phyloP scores from a whole-genome alignment of 108 stramenopile genomes.

The Schizochytrium sp. region DNA sequence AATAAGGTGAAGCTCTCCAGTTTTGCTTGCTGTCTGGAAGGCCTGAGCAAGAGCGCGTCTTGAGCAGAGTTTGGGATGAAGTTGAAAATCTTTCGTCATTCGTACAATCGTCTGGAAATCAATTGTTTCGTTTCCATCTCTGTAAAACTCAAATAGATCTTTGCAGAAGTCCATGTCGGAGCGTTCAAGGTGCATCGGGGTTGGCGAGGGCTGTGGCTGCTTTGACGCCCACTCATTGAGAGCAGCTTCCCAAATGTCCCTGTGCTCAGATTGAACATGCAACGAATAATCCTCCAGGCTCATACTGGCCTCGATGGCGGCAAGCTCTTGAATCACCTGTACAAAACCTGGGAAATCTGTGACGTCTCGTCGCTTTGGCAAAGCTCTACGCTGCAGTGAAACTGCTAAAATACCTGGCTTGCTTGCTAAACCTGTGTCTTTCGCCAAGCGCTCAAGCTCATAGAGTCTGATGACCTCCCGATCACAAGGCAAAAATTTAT shows the following conservation, averaged over 20 bases:
- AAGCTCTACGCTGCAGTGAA: not conserved
- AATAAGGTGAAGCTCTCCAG: not conserved
- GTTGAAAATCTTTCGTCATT: not conserved
- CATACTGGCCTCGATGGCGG: not conserved
- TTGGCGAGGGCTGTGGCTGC: not conserved
- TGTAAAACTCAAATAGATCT: constrained; percentile 9
- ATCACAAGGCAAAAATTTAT: not conserved
- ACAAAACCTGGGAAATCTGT: not conserved
- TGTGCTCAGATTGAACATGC: not conserved
- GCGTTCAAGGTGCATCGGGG: no score
- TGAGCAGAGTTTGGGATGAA: not conserved
- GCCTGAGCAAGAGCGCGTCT: constrained; percentile 1
- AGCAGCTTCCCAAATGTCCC: not conserved
- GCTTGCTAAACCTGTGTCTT: not conserved
- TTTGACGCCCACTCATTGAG: not conserved
- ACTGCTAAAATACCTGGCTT: not conserved
- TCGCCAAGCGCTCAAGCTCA: not conserved
- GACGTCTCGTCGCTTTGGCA: not conserved
- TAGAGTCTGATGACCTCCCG: not conserved
- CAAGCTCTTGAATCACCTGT: not conserved
- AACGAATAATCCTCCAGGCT: not conserved
- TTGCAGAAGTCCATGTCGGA: no score
- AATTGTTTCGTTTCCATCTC: not conserved
- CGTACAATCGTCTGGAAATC: not conserved
- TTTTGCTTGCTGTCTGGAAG: not conserved